phyloP scores from a whole-genome alignment of 768 basidiomycete species.

The Trichaptum fuscoviolaceum region DNA sequence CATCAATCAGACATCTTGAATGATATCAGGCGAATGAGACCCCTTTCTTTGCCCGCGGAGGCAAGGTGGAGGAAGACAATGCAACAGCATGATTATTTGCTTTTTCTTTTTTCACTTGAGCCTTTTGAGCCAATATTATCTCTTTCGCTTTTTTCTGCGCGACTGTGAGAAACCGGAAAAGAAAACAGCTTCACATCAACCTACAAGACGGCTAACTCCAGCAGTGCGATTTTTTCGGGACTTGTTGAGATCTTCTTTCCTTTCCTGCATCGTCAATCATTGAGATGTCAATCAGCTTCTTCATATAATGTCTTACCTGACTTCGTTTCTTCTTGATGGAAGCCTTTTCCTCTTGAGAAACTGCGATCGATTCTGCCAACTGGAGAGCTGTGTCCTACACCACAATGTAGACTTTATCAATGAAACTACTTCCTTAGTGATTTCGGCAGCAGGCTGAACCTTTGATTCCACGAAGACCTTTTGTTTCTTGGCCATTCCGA shows the following conservation, averaged over 20 bases:
- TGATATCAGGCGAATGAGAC: not conserved
- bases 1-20: not conserved
- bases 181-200: conserved; percentile 13
- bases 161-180: conserved; percentile 6
- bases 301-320: conserved; percentile 33
- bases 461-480: conserved; percentile 34
- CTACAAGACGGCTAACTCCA: conserved; percentile 25
- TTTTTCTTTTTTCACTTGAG: conserved; percentile 36
- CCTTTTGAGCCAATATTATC: conserved; percentile 30
- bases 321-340: conserved; percentile 34
- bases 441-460: conserved; percentile 18
- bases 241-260: conserved; percentile 22
- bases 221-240: conserved; percentile 32
- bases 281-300: conserved; percentile 1
- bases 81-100: conserved; percentile 15
- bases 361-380: conserved; percentile 44
- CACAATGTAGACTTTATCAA: conserved; percentile 2
- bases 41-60: not conserved
- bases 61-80: not conserved
- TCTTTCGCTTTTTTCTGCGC: conserved; percentile 38
- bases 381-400: conserved; percentile 37
- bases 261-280: conserved; percentile 20
- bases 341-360: conserved; percentile 39
- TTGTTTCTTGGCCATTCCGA: conserved; percentile 23
- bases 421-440: not conserved